Evolutionary conservation across 1,139 yeast species (phyloP).

Genomic region (Tardiomyces blankii): DNA sequence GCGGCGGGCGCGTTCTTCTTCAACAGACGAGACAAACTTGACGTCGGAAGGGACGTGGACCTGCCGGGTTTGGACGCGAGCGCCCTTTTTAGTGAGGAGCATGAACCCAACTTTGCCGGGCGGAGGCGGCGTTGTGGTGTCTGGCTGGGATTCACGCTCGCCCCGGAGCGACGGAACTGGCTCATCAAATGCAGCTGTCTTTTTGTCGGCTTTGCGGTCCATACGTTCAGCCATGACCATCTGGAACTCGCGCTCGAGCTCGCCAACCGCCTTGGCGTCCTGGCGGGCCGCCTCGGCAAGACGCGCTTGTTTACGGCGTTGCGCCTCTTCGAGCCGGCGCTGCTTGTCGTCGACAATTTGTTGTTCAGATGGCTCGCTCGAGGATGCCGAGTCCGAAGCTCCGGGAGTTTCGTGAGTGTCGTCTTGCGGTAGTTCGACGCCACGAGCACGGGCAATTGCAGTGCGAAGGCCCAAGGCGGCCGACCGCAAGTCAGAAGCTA

Average conservation of each 20-base stretch:
- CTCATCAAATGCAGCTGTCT: constrained; percentile 19
- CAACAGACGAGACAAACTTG: constrained; percentile 16
- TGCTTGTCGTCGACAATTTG: neutral
- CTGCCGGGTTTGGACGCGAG: constrained; percentile 11
- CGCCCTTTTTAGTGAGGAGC: constrained; percentile 17
- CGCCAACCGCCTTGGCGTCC: constrained; percentile 19
- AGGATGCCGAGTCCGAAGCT: neutral
- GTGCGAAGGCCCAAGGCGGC: neutral
- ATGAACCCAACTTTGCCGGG: constrained; percentile 13
- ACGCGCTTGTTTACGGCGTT: constrained; percentile 6
- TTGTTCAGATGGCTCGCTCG: constrained; percentile 29
- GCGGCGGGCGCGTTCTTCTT: constrained; percentile 13
- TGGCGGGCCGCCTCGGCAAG: constrained; percentile 11
- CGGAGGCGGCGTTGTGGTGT: neutral
- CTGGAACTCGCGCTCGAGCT: constrained; percentile 26
- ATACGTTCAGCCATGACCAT: constrained; percentile 23
- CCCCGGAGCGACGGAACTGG: constrained; percentile 18
- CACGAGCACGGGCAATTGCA: neutral
- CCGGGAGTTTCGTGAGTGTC: neutral
- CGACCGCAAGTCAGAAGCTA: neutral
- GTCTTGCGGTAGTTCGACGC: neutral
- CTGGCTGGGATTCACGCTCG: neutral
- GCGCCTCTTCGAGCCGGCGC: constrained; percentile 7
- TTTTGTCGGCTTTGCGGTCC: constrained; percentile 10
- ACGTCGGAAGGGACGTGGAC: constrained; percentile 19